These are phyloP conservation scores for Beta macrorhiza DNA, from an alignment of 179 eudicot species.

Conservation along the genomic window DNA sequence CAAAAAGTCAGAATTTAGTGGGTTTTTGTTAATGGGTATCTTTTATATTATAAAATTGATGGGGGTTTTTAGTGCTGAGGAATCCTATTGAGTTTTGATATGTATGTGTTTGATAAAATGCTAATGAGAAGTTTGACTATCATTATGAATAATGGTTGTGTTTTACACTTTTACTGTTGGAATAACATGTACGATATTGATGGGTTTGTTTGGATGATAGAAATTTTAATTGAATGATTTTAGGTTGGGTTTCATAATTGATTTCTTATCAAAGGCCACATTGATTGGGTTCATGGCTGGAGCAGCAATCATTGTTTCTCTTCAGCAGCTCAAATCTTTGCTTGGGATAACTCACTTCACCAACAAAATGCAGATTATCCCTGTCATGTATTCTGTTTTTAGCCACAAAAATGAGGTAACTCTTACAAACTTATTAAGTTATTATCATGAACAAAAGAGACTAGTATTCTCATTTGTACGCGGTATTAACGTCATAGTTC, in stretches of 20 bases:
- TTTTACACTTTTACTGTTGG: not conserved
- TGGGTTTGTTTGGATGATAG: not conserved
- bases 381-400: slow-evolving; percentile 71
- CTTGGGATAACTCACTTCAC: slow-evolving; percentile 79
- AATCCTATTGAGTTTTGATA: not conserved
- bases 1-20: slow-evolving; percentile 3
- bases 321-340: slow-evolving; percentile 77
- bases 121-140: not conserved
- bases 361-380: slow-evolving; percentile 66
- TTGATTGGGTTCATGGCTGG: slow-evolving; percentile 94
- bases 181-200: not conserved
- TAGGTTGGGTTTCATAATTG: slow-evolving; percentile 88
- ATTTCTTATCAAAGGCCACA: slow-evolving; percentile 90
- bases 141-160: not conserved
- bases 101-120: slow-evolving; percentile 16
- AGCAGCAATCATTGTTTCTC: slow-evolving; percentile 86
- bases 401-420: slow-evolving; percentile 63
- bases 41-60: slow-evolving; percentile 17
- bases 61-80: slow-evolving; percentile 9
- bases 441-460: not conserved
- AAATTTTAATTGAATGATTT: not conserved
- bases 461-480: not conserved
- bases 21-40: slow-evolving; percentile 22
- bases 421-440: not conserved
- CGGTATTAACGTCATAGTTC: not conserved